phyloP scores from a whole-genome alignment of 2,329 filamentous ascomycete species.

The Xylariaceae sp. region DNA sequence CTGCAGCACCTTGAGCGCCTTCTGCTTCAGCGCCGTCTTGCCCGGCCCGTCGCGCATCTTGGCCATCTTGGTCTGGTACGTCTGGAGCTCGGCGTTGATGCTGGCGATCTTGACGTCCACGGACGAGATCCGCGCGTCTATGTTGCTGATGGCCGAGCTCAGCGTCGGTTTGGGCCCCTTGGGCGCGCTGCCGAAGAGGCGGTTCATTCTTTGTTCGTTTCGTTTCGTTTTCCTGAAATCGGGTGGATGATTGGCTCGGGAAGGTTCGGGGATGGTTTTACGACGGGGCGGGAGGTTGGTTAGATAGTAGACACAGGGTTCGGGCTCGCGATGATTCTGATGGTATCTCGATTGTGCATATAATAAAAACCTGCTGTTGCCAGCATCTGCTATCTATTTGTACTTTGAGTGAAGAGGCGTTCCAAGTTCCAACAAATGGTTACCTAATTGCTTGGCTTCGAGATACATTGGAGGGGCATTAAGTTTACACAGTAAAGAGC shows the following conservation, averaged over 20 bases:
- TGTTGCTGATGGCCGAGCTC: conserved; percentile 65
- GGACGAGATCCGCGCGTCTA: conserved; percentile 59
- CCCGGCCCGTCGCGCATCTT: conserved; percentile 96
- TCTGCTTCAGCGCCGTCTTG: conserved; percentile 87
- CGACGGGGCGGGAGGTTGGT: background rate
- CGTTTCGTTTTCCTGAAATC: background rate
- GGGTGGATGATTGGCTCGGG: background rate
- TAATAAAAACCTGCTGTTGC: too few relatives aligned
- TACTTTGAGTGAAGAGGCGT: too few relatives aligned
- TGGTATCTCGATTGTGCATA: too few relatives aligned
- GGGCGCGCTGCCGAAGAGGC: conserved; percentile 85
- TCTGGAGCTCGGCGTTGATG: conserved; percentile 81
- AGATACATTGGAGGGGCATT: too few relatives aligned
- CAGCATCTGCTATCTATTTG: too few relatives aligned
- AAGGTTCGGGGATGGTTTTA: background rate
- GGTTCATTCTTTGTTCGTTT: conserved; percentile 66
- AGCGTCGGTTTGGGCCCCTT: conserved; percentile 82
- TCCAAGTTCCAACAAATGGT: too few relatives aligned
- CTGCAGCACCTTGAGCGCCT: conserved; percentile 89
- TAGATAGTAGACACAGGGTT: background rate
- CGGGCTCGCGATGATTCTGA: too few relatives aligned
- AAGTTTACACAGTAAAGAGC: too few relatives aligned
- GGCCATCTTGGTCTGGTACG: conserved; percentile 79
- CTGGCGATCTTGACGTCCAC: conserved; percentile 94
- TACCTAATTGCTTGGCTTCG: too few relatives aligned